Evolutionary conservation across 306 rosid genomes (phyloP), one percentile per base, ranked within the genome.

Genomic region (Quercus suber): DNA sequence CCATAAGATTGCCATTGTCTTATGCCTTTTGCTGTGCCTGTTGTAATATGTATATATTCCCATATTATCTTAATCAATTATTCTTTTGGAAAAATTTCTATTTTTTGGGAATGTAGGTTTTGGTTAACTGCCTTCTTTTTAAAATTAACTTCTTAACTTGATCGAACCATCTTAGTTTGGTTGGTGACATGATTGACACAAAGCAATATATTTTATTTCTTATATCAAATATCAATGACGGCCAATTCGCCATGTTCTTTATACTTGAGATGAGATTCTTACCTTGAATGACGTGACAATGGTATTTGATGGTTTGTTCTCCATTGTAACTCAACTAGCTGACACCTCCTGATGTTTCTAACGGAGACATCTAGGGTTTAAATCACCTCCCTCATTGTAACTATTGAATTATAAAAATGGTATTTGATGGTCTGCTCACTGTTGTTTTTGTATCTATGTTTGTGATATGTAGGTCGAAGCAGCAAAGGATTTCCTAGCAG

Each of bases 401-500:
- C 45, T 41, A 41, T 41, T 41, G 12, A 41, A 41, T 8, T 41
- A 41, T 41, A 41, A 41, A 8, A 41, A 41, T 0, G 45, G 45
- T 41, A 41, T 33, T 17, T 13, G 5, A 20, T 67, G 71, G 4
- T 43, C 19, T 7, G 13, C 71, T 68, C 14, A 1, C 51, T 60
- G 20, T 55, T 56, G 52, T 61, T 69, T 6, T 53, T 17, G 58
- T 20, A 30, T 33, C 37, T 69, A 3, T 49, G 53, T 12, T 76
- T 53, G 13, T 43, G 68, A 55, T 41, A n/a, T 59, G 75, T 89
- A 96, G 98, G 73, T 86, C 69, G 97, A 90, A 82, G 98, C 97
- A 73, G 97, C 98, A 78, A 96, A 83, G 86, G 92, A 88, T 21
- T 93, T 96, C 88, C 87, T 96, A 52, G 78, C 82, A 55, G 91